Evolutionary conservation across 1,284 basidiomycete species (phyloP).

Genomic region (Phaffia rhodozyma): DNA sequence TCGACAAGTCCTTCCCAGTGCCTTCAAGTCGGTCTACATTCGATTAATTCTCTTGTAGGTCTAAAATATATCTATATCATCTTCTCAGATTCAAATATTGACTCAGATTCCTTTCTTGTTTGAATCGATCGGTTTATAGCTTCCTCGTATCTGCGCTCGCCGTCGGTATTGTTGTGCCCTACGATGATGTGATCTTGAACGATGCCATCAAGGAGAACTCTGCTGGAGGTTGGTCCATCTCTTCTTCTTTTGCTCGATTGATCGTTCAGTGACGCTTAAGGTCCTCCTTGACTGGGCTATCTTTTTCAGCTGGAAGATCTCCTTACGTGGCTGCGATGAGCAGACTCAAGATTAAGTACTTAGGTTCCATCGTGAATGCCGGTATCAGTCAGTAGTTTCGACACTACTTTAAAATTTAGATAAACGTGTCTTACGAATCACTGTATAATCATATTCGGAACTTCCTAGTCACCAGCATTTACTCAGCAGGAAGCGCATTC

Average conservation of each 20-base stretch:
- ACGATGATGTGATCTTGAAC: conserved; percentile 19
- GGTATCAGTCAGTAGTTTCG: neutral
- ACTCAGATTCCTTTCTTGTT: too few species aligned
- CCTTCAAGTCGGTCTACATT: conserved; percentile 26
- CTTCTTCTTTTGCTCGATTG: too few species aligned
- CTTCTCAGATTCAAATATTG: too few species aligned
- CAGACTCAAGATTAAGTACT: conserved; percentile 5
- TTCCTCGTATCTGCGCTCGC: too few species aligned
- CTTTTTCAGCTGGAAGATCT: neutral
- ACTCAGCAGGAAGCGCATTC: conserved; percentile 20
- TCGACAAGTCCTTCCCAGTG: conserved; percentile 26
- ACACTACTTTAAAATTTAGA: too few species aligned
- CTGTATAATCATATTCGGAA: too few species aligned
- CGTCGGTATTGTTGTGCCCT: conserved; percentile 25
- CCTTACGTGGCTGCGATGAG: conserved; percentile 23
- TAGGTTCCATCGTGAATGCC: neutral
- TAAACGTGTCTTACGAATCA: too few species aligned
- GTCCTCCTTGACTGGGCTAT: too few species aligned
- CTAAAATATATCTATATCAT: conserved; percentile 20
- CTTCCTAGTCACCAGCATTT: too few species aligned
- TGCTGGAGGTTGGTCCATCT: conserved; percentile 9
- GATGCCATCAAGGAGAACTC: conserved; percentile 19
- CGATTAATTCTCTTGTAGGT: conserved; percentile 30
- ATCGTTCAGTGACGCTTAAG: too few species aligned
- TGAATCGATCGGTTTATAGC: too few species aligned